Evolutionary conservation across 495 filamentous ascomycete genomes (phyloP).

Genomic region (Apodospora peruviana): DNA sequence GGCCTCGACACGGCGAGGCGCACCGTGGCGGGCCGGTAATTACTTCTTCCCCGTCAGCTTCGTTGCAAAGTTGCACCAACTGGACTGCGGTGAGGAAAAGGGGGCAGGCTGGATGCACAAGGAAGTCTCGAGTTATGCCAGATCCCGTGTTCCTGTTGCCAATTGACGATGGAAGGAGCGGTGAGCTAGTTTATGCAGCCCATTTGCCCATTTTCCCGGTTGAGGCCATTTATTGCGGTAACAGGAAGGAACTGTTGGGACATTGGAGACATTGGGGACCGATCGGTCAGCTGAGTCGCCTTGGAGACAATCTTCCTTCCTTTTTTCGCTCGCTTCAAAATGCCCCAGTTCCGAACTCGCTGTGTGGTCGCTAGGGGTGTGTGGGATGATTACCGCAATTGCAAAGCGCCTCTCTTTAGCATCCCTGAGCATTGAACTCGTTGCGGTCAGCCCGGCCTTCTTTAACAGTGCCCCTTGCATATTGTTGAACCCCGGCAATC

Average conservation of each 20-base stretch:
- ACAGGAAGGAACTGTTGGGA: constrained; percentile 11
- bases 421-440: no score
- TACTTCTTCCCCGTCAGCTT: neutral
- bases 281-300: constrained; percentile 26
- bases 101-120: neutral
- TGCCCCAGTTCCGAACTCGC: neutral
- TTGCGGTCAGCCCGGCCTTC: no score
- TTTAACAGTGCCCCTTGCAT: no score
- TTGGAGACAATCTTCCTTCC: neutral
- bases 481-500: neutral
- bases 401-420: no score
- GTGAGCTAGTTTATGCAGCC: constrained; percentile 23
- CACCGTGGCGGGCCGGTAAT: neutral
- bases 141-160: constrained; percentile 17
- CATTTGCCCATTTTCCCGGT: constrained; percentile 23
- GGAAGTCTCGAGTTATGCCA: constrained; percentile 2
- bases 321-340: constrained; percentile 7
- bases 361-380: neutral
- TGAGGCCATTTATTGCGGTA: constrained; percentile 19
- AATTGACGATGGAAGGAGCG: constrained; percentile 20
- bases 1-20: neutral
- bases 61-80: neutral
- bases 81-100: neutral
- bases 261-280: constrained; percentile 12
- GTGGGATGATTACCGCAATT: no score